A percentile compares a stretch with the other conserved stretches of the same genome.
Evolutionary conservation across 2,329 filamentous ascomycete genomes (phyloP).

Genomic region (Davidsoniella virescens): DNA sequence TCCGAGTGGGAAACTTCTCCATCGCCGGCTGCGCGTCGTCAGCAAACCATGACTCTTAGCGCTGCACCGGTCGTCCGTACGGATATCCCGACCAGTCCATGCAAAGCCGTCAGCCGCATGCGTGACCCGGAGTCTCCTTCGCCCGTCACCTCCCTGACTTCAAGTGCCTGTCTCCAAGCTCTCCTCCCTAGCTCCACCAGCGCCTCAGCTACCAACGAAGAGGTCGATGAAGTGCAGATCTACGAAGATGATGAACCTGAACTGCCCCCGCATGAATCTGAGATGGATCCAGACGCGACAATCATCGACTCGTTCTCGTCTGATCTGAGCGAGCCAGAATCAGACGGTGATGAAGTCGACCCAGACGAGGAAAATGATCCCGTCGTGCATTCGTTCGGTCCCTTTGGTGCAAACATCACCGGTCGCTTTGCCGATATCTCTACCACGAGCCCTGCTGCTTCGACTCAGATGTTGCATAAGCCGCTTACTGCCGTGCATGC

Average conservation of each 20-base stretch:
- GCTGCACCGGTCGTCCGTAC: background rate
- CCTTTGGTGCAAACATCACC: conserved; percentile 75
- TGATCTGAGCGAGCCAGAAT: conserved; percentile 38
- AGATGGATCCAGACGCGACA: conserved; percentile 17
- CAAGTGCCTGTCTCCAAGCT: conserved; percentile 29
- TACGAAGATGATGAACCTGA: conserved; percentile 50
- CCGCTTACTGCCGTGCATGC: background rate
- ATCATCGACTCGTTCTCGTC: conserved; percentile 36
- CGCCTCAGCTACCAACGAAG: background rate
- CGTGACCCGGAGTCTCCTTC: conserved; percentile 11
- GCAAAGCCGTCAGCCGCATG: background rate
- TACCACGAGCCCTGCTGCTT: no score
- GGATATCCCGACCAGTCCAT: conserved; percentile 3
- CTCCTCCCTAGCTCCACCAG: conserved; percentile 22
- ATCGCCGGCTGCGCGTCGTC: conserved; percentile 2
- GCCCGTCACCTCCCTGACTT: conserved; percentile 26
- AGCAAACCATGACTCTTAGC: background rate
- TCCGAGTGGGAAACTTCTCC: conserved; percentile 56
- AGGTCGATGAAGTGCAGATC: conserved; percentile 40
- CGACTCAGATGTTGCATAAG: conserved; percentile 21
- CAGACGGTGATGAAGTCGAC: conserved; percentile 52
- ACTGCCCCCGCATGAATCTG: conserved; percentile 20
- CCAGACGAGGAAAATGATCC: conserved; percentile 91
- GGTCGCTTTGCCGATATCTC: conserved; percentile 64
- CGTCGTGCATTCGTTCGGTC: conserved; percentile 79